A percentile compares a stretch with the other conserved stretches of the same genome.
Evolutionary conservation across 495 filamentous ascomycete genomes (phyloP).

Genomic region (Aspergillus bridgeri): DNA sequence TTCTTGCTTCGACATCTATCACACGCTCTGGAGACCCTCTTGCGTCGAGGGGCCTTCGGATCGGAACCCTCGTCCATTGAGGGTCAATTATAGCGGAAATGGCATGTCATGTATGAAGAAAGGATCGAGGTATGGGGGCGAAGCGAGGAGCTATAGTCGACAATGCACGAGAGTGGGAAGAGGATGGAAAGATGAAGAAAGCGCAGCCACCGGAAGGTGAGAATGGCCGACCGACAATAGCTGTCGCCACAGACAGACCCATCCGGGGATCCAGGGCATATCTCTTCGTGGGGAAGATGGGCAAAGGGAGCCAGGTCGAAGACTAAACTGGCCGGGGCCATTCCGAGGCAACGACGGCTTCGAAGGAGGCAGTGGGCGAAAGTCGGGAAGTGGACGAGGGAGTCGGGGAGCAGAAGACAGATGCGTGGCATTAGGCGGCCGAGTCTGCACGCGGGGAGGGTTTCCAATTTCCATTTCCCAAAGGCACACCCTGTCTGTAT

Average conservation of each 20-base stretch:
- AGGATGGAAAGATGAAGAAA: background rate
- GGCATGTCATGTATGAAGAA: constrained; percentile 24
- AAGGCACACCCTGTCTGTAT: background rate
- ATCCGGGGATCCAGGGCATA: too few relatives aligned
- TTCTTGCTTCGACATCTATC: constrained; percentile 67
- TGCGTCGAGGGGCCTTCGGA: constrained; percentile 46
- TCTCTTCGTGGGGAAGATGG: too few relatives aligned
- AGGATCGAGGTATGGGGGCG: background rate
- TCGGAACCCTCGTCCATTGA: constrained; percentile 47
- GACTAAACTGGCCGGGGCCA: constrained; percentile 13
- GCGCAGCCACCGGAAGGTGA: too few relatives aligned
- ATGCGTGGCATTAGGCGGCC: background rate
- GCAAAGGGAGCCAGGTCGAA: constrained; percentile 5
- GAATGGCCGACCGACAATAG: background rate
- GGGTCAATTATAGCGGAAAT: constrained; percentile 21
- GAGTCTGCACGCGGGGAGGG: background rate
- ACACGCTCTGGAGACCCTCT: constrained; percentile 68
- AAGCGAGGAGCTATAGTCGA: background rate
- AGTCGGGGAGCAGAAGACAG: too few relatives aligned
- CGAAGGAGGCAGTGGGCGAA: constrained; percentile 12
- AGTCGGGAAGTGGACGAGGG: constrained; percentile 19
- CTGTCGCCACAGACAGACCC: too few relatives aligned
- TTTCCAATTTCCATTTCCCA: background rate
- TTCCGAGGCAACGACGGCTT: constrained; percentile 13
- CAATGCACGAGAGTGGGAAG: background rate